Evolutionary conservation across 2,329 filamentous ascomycete genomes (phyloP), one percentile per base, ranked within the genome.

Genomic region (Sclerotinia spermophila): DNA sequence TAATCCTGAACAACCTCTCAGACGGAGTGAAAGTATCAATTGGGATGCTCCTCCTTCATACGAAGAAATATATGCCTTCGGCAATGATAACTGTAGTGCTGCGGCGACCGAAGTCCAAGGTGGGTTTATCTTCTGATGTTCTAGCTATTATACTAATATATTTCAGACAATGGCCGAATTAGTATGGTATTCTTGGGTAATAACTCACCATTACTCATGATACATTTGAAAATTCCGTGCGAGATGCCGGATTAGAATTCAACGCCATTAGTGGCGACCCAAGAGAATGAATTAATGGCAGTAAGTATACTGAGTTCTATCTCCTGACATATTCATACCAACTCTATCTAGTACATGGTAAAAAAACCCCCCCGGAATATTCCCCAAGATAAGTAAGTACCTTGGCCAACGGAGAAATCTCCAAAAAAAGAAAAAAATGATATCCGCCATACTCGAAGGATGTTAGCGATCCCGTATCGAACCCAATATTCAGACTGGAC

Each of bases 381-480:
- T 96, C 88, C 93, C 93, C 1, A 90, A 90, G 0, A 87, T 94
- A 71, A 89, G 93, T 62, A 89, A 89, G 93, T 62, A 89, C 90
- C 0, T 81, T 96, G 60, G 87, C 87, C 71, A 90, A 86, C 73
- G 92, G 92, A 6, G 92, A 95, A 77, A 87, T 96, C 64, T 88
- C 86, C 48, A 90, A 89, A 79, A 85, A 92, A 42, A 85, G 92
- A 30, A 87, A 30, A 87, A 85, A 73, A 91, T 90, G n/a, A 92
- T 96, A 67, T 87, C 88, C 70, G 86, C 92, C 71, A 94, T 95
- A 72, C 82, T 97, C 24, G 83, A 90, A 42, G 93, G 93, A 0
- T 94, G 91, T 76, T 97, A 93, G 93, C 84, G 89, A 74, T 92
- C 92, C 0, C 96, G 93, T 78, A 90, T 92, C 74, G 91, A 6